Evolutionary conservation across 2,329 filamentous ascomycete genomes (phyloP), one percentile per base, ranked within the genome.

Genomic region (Ceratocystiopsis sp.): DNA sequence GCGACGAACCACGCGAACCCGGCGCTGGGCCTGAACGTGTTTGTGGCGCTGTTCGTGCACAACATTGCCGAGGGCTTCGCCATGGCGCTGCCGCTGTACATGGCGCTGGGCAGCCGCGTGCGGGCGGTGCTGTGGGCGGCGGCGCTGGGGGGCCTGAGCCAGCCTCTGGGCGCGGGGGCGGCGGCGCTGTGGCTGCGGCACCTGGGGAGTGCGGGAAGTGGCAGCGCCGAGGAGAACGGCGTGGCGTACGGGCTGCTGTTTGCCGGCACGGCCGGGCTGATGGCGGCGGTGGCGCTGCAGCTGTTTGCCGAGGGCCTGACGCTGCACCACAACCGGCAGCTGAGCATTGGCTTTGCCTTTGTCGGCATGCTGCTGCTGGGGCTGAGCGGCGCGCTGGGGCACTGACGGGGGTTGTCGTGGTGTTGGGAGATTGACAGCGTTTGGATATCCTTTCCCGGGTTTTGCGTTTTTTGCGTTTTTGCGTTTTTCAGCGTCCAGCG

Each of bases 41-140:
- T 98, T 63, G 74, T 96, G 59, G 89, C 91, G 0, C 72, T 98
- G 9, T 94, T 94, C 57, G 89, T 98, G 46, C 91, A 98, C 69
- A 98, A 96, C 63, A 93, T 98, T 54, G 87, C 85, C 25, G 91
- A 98, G 63, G 91, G 91, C 2, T 96, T 96, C 57, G 84, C 87
- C 48, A 81, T 98, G 71, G 85, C 86, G 0, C 65, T 98, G 1
- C 91, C 91, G 0, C 68, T 98, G 0, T 98, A 93, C 60, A 82
- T 98, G 54, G 91, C 91, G 1, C 73, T 95, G 32, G 73, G 80
- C 48, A 89, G 78, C 46, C 80, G 86, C 38, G 65, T 75, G 56
- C 80, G 78, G 53, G 89, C 91, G 16, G 91, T 96, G 64, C 61
- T 82, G 46, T 93, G 84, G 78, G 80, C 83, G 5, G 79, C 82